Percentiles rank a stretch among this genome's conserved stretches.
Evolutionary conservation across 371 early-diverging fungal genomes (phyloP).

Genomic region (Mortierella sp.): DNA sequence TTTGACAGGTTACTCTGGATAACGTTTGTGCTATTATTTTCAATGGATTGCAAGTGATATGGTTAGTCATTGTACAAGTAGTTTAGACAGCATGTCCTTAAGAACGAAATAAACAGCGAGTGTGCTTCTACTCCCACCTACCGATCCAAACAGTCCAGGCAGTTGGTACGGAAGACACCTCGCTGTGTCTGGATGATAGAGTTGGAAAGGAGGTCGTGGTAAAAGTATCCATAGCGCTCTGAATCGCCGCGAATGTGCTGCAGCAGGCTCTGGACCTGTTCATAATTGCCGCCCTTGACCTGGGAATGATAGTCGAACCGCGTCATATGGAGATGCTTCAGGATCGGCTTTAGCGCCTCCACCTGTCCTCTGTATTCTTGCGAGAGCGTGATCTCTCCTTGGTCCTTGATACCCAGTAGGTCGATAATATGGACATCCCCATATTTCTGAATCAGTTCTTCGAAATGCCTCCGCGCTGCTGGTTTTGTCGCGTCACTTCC

Average conservation of each 20-base stretch:
- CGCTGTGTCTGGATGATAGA: slow-evolving; percentile 75
- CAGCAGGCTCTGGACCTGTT: slow-evolving; percentile 74
- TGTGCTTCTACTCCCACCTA: slow-evolving; percentile 60
- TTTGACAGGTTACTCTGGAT: slow-evolving; percentile 65
- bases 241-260: slow-evolving; percentile 63
- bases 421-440: slow-evolving; percentile 85
- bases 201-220: slow-evolving; percentile 71
- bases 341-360: slow-evolving; percentile 38
- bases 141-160: slow-evolving; percentile 89
- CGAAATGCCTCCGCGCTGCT: slow-evolving; percentile 87
- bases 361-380: slow-evolving; percentile 79
- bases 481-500: slow-evolving; percentile 79
- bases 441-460: slow-evolving; percentile 83
- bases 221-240: slow-evolving; percentile 77
- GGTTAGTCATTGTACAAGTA: not conserved
- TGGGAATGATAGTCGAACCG: slow-evolving; percentile 90
- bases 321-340: slow-evolving; percentile 67
- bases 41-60: not conserved
- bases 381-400: slow-evolving; percentile 80
- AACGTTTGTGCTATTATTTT: slow-evolving; percentile 68
- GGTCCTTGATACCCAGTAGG: slow-evolving; percentile 81
- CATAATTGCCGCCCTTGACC: slow-evolving; percentile 86
- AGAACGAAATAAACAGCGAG: not conserved
- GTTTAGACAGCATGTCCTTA: not conserved
- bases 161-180: slow-evolving; percentile 95